Evolutionary conservation across 2,329 filamentous ascomycete genomes (phyloP).

Genomic region (Botrytis galanthina): DNA sequence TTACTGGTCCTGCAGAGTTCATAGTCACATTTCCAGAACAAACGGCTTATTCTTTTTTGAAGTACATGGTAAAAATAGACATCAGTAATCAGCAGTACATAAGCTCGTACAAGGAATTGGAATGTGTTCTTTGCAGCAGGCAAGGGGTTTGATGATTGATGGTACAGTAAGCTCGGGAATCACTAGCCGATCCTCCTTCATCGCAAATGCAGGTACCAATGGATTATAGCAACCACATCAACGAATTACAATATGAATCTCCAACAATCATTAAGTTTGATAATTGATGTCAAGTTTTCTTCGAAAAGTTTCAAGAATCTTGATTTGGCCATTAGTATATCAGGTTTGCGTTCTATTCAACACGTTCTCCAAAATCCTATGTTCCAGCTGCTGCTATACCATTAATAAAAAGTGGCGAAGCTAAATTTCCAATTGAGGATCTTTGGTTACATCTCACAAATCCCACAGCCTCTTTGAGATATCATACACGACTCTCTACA

Average conservation of each 20-base stretch:
- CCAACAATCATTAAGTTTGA: not conserved
- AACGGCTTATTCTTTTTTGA: not conserved
- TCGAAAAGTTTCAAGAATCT: slow-evolving; percentile 10
- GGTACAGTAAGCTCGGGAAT: slow-evolving; percentile 17
- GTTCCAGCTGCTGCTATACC: not conserved
- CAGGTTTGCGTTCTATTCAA: not conserved
- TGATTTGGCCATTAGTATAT: not conserved
- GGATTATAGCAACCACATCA: not conserved
- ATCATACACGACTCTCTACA: not conserved
- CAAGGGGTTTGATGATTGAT: not conserved
- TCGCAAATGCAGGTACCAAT: slow-evolving; percentile 18
- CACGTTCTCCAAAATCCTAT: not conserved
- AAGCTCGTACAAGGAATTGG: slow-evolving; percentile 4
- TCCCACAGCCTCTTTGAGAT: slow-evolving; percentile 15
- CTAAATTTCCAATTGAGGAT: not conserved
- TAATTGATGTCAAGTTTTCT: not conserved
- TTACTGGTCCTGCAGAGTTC: not conserved
- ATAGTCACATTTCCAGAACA: not conserved
- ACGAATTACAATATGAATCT: not conserved
- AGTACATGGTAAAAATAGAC: slow-evolving; percentile 5
- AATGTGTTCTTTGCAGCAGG: not conserved
- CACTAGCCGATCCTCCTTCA: slow-evolving; percentile 10
- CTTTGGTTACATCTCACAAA: slow-evolving; percentile 21
- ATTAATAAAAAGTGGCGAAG: slow-evolving; percentile 15
- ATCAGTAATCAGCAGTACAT: not conserved